phyloP scores from a whole-genome alignment of 2,329 filamentous ascomycete species.

The Penicillium sp. region DNA sequence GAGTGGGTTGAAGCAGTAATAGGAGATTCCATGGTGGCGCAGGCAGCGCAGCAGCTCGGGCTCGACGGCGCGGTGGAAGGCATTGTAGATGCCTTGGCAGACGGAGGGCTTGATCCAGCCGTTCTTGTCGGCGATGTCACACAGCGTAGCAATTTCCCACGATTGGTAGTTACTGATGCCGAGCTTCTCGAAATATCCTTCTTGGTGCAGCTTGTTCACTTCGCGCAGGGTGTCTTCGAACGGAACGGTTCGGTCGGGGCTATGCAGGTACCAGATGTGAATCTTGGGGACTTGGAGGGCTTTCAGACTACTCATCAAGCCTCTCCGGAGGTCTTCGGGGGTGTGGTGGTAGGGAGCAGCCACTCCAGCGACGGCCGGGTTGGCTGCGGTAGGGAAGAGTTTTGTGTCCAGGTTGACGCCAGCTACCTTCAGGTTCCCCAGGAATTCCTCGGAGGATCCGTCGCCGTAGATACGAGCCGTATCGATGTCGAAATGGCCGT shows the following conservation, averaged over 20 bases:
- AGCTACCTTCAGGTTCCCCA: conserved; percentile 35
- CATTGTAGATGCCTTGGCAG: conserved; percentile 50
- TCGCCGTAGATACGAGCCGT: conserved; percentile 31
- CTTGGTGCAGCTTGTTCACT: conserved; percentile 47
- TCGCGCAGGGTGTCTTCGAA: conserved; percentile 48
- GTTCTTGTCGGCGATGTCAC: conserved; percentile 43
- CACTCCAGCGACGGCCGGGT: conserved; percentile 11
- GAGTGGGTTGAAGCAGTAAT: conserved; percentile 45
- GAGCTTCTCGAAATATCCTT: conserved; percentile 47
- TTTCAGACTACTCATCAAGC: conserved; percentile 36
- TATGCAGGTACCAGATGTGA: conserved; percentile 53
- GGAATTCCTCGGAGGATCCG: conserved; percentile 38
- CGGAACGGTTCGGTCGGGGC: conserved; percentile 49
- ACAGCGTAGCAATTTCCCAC: conserved; percentile 50
- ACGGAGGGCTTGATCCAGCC: conserved; percentile 46
- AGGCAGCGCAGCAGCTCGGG: conserved; percentile 45
- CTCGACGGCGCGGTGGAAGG: conserved; percentile 40
- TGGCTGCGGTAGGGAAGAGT: conserved; percentile 34
- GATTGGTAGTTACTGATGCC: conserved; percentile 49
- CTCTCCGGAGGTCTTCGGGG: conserved; percentile 33
- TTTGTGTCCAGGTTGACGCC: conserved; percentile 46
- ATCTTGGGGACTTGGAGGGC: conserved; percentile 43
- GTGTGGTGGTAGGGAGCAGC: conserved; percentile 28
- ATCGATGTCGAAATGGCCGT: conserved; percentile 32
- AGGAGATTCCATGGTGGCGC: conserved; percentile 43